Base-by-base conservation (phyloP, 192 early-diverging fungal species). In the Linnemannia elongata region DNA sequence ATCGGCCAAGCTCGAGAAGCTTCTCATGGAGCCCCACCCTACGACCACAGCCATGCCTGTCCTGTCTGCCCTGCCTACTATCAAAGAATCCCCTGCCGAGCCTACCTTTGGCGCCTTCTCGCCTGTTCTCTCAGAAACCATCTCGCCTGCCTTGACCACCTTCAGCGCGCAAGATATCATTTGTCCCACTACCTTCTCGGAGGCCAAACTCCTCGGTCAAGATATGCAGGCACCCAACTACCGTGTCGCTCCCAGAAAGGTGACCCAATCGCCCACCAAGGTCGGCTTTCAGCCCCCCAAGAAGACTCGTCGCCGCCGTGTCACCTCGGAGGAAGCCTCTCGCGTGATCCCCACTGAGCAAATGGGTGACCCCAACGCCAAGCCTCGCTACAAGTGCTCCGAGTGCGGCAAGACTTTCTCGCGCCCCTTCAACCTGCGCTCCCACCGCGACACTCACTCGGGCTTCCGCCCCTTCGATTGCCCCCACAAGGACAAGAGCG, bases 371-470 rank as follows among this genome's bases (percentile, higher is more conserved):
- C 79, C 79, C 45, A 39, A 78, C 63, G 75, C 47, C 45, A 79
- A 72, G 57, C 78, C 83, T 7, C 85, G 85, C n/a, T 87, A 75
- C 76, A 63, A 81, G 27, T 87, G 85, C 72, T 36, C n/a, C 20
- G 36, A 80, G 6, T 92, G 91, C 69, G 76, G 69, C 52, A 92
- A 92, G 69, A 88, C 91, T 0, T 94, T 93, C 79, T 94, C 93
- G n/a, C 82, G 94, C 10, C 92, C 93, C n/a, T 95, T 94, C 79
- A 95, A 95, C 76, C 89, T 95, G 69, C 93, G 94, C 70, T 94
- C 93, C 1, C 94, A 95, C 55, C 90, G 91, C 45, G 88, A 90
- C 54, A 90, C 90, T 1, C 94, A 95, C 73, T 90, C 91, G 39
- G 92, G 91, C 27, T 89, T 93, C 76, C 81, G 91, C 49, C 94